Evolutionary conservation across 164 flowering plant species (phyloP).

Genomic region (Umbilicus rupestris): DNA sequence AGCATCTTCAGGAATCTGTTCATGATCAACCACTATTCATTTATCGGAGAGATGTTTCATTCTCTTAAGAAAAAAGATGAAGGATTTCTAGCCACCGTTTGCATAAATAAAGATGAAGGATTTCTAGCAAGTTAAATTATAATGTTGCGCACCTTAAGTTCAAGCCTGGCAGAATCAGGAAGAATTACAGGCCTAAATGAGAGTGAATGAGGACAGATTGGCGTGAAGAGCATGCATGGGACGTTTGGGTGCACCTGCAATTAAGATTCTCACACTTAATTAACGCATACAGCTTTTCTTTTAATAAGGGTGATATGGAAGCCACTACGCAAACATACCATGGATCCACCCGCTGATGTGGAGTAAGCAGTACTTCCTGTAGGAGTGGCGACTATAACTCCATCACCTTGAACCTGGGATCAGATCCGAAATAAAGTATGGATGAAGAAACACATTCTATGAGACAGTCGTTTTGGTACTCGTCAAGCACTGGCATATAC

Average conservation of each 20-base stretch:
- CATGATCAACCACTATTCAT: too few relatives aligned
- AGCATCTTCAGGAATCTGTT: conserved; percentile 85
- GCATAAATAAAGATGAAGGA: too few relatives aligned
- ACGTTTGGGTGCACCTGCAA: conserved; percentile 97
- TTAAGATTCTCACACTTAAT: conserved; percentile 8
- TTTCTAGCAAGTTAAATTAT: not conserved
- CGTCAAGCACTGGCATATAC: not conserved
- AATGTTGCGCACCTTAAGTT: conserved; percentile 56
- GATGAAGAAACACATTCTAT: not conserved
- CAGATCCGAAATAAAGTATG: not conserved
- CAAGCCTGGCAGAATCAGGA: conserved; percentile 94
- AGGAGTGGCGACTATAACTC: conserved; percentile 95
- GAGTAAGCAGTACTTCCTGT: conserved; percentile 99
- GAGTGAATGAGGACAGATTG: conserved; percentile 96
- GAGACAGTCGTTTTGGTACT: not conserved
- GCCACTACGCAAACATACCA: conserved; percentile 41
- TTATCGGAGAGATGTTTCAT: too few relatives aligned
- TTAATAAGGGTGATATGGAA: not conserved
- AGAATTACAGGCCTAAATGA: conserved; percentile 98
- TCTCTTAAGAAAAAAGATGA: too few relatives aligned
- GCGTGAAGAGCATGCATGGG: conserved; percentile 97
- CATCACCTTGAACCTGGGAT: conserved; percentile 92
- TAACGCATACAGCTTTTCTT: not conserved
- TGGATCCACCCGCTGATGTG: conserved; percentile 98
- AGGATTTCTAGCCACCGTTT: too few relatives aligned